Conservation (phyloP, 2,329 filamentous ascomycete species). For the Hypoxylon sp. region DNA sequence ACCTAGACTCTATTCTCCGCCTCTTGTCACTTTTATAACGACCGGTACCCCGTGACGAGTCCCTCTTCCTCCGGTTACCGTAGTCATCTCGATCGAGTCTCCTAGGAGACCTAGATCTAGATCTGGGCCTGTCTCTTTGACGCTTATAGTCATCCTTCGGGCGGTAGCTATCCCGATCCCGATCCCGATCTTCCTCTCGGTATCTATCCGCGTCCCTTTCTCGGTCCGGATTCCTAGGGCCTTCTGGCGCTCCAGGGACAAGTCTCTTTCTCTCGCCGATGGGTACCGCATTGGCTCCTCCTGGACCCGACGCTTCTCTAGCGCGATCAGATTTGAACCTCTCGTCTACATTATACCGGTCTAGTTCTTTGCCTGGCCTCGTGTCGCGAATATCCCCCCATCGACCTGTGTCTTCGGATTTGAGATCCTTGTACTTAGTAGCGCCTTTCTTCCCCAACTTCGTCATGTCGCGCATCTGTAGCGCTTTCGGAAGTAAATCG, state of each 20-base stretch:
- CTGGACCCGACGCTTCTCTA: conserved; percentile 62
- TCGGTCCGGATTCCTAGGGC: conserved; percentile 58
- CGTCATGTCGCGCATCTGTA: conserved; percentile 94
- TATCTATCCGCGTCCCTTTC: conserved; percentile 48
- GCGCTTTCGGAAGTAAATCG: conserved; percentile 87
- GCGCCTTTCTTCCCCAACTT: conserved; percentile 93
- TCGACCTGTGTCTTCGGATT: conserved; percentile 88
- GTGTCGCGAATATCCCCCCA: conserved; percentile 79
- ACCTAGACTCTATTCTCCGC: conserved; percentile 66
- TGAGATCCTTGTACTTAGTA: conserved; percentile 90
- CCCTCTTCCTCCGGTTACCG: conserved; percentile 69
- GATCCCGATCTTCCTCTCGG: conserved; percentile 48
- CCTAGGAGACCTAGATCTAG: conserved; percentile 71
- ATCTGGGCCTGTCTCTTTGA: conserved; percentile 62
- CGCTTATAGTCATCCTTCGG: conserved; percentile 56
- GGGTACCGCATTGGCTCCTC: conserved; percentile 79
- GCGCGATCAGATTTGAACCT: conserved; percentile 77
- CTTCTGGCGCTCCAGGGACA: conserved; percentile 54
- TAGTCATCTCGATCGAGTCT: conserved; percentile 61
- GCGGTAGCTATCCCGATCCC: conserved; percentile 53
- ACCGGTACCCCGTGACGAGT: conserved; percentile 68
- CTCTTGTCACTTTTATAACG: conserved; percentile 73
- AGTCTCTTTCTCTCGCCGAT: conserved; percentile 74
- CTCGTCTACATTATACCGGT: conserved; percentile 70
- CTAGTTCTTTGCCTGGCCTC: conserved; percentile 58